These are phyloP conservation scores for Glaciozyma martinii DNA, from an alignment of 768 basidiomycete species.

Conservation along the genomic window DNA sequence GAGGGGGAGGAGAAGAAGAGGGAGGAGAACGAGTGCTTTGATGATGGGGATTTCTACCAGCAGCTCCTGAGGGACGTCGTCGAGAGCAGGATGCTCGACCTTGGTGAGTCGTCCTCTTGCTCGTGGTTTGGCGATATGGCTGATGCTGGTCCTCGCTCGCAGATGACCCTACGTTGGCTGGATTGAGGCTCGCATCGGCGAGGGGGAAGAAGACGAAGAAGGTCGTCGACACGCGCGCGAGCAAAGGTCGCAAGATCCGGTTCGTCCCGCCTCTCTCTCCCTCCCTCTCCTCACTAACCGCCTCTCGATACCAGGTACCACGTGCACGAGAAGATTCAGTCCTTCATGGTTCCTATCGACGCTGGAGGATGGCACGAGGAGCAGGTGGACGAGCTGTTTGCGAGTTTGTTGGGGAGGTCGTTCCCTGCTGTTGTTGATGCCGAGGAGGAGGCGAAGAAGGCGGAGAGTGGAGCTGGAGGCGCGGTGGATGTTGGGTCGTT, in stretches of 20 bases:
- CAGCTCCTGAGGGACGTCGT: slow-evolving; percentile 85
- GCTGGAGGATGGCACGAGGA: slow-evolving; percentile 73
- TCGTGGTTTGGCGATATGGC: not conserved
- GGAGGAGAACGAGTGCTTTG: slow-evolving; percentile 48
- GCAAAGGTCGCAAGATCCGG: slow-evolving; percentile 89
- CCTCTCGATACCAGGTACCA: slow-evolving; percentile 55
- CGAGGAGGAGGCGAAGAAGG: slow-evolving; percentile 3
- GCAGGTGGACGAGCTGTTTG: slow-evolving; percentile 90
- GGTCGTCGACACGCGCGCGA: slow-evolving; percentile 82
- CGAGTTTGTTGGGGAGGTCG: slow-evolving; percentile 60
- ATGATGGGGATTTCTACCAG: slow-evolving; percentile 90
- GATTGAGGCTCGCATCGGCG: slow-evolving; percentile 21
- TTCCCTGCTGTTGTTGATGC: not conserved
- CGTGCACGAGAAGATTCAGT: slow-evolving; percentile 89
- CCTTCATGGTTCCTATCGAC: slow-evolving; percentile 85
- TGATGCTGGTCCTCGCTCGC: not conserved
- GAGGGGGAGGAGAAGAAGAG: slow-evolving; percentile 31
- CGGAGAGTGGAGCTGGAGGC: not conserved
- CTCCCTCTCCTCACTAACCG: not conserved
- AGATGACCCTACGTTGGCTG: slow-evolving; percentile 33
- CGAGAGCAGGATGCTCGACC: slow-evolving; percentile 48
- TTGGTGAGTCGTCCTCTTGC: slow-evolving; percentile 12
- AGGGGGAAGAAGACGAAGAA: slow-evolving; percentile 53
- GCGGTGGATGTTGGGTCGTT: not conserved
- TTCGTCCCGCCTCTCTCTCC: slow-evolving; percentile 37